phyloP scores from a whole-genome alignment of 2,329 filamentous ascomycete genomes.

The Arthrinium phaeospermum region DNA sequence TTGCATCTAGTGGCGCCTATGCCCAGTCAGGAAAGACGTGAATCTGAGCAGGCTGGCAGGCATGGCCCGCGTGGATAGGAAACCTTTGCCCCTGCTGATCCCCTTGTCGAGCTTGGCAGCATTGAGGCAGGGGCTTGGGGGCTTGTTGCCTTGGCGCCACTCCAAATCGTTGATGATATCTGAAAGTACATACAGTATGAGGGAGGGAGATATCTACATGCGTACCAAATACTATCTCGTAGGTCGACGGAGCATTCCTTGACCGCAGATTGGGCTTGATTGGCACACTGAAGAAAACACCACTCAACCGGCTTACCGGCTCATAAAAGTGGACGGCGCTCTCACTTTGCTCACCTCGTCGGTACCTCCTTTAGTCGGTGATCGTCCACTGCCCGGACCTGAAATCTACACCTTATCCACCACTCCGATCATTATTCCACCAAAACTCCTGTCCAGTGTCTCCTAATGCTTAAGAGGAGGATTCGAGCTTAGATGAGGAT shows the following conservation, averaged over 20 bases:
- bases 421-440: background rate
- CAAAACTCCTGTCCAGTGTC: background rate
- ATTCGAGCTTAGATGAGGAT: background rate
- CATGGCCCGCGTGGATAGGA: background rate
- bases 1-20: background rate
- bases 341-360: background rate
- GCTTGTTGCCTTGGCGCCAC: conserved; percentile 1
- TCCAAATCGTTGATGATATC: conserved; percentile 6
- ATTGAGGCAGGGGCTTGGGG: background rate
- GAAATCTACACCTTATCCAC: background rate
- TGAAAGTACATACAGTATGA: background rate
- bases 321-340: background rate
- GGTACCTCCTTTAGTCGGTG: background rate
- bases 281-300: background rate
- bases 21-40: background rate
- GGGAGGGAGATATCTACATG: background rate
- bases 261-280: conserved; percentile 10
- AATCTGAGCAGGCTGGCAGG: background rate
- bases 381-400: background rate
- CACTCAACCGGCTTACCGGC: background rate
- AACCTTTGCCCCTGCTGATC: conserved; percentile 10
- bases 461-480: background rate
- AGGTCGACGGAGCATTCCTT: background rate
- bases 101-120: conserved; percentile 2
- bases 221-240: background rate